These are phyloP conservation scores for Colletotrichum viniferum DNA, from an alignment of 2,329 filamentous ascomycete genomes.

Conservation along the genomic window DNA sequence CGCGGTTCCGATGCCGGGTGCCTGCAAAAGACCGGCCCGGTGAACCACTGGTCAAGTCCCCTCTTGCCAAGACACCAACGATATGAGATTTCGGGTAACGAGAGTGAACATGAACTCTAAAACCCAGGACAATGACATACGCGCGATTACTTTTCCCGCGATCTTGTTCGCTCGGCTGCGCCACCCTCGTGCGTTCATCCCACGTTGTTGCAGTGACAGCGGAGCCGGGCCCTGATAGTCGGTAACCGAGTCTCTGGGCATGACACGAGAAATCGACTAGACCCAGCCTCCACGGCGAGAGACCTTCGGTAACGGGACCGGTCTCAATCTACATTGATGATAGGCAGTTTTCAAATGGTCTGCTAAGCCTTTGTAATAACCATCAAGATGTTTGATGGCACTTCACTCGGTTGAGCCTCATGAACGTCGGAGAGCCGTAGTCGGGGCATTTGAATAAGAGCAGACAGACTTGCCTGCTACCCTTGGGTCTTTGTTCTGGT, in stretches of 20 bases:
- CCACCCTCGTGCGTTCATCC: neutral
- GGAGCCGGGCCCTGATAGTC: neutral
- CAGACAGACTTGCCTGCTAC: no score
- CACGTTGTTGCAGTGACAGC: neutral
- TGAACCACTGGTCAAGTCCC: neutral
- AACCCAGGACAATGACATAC: neutral
- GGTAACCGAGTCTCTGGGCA: neutral
- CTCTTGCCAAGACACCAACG: constrained; percentile 2
- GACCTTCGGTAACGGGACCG: neutral
- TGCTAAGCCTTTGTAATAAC: neutral
- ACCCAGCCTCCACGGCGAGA: neutral
- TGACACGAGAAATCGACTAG: neutral
- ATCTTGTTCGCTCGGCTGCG: neutral
- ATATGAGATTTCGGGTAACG: neutral
- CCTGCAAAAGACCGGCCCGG: neutral
- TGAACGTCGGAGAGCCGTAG: neutral
- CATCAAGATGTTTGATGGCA: constrained; percentile 3
- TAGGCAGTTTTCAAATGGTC: neutral
- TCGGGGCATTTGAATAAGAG: neutral
- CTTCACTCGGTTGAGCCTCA: neutral
- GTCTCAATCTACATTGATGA: neutral
- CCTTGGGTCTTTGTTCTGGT: neutral
- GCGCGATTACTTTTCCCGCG: neutral
- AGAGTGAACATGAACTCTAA: neutral
- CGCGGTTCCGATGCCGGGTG: constrained; percentile 7